Base-by-base conservation (phyloP, 495 filamentous ascomycete genomes). In the Penicillium robsamsonii region DNA sequence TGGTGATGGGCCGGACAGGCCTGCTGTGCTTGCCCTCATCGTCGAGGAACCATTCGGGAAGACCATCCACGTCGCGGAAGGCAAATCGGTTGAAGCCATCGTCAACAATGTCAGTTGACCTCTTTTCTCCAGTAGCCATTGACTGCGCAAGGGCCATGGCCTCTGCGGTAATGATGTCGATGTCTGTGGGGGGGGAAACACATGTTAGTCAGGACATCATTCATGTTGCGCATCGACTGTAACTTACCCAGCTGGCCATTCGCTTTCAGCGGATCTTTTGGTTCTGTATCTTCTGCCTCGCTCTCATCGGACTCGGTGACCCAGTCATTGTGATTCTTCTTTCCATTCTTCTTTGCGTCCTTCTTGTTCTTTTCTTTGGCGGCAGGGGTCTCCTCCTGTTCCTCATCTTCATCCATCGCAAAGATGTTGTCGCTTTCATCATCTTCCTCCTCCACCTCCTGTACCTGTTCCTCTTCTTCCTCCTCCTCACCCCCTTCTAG, bases 101-200 rank as follows among this genome's bases (percentile, higher is more conserved):
- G 67, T 99, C 95, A 27, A 92, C 70, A 2, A 96, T 71, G 64
- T 96, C 89, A 47, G 84, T 66, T 22, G 80, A 84, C 10, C 86
- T 87, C 68, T 87, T 92, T 64, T 94, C 80, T 22, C 95, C 95
- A 0, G 85, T 87, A 22, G 91, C 94, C 55, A 99, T 84, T 64
- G 89, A 82, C 53, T 97, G 94, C 2, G 94, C 94, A n/a, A 99
- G 80, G 8, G 91, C 91, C 94, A 99, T 99, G 56, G 94, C 94
- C 77, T 99, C 95, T 18, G 92, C 94, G 9, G 94, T 99, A 62
- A 97, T 94, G 64, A 99, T 97, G 70, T 97, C 90, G 76, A 99
- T 97, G 60, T 96, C 91, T 85, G 58, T 18, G 72, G 58, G 52
- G 24, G 24, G 53, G 41, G n/a, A 25, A 41, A 3, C 12, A 24